A percentile compares a stretch with the other conserved stretches of the same genome.
phyloP scores from a whole-genome alignment of 352 stramenopile species.

The Phytopythium aichiense region DNA sequence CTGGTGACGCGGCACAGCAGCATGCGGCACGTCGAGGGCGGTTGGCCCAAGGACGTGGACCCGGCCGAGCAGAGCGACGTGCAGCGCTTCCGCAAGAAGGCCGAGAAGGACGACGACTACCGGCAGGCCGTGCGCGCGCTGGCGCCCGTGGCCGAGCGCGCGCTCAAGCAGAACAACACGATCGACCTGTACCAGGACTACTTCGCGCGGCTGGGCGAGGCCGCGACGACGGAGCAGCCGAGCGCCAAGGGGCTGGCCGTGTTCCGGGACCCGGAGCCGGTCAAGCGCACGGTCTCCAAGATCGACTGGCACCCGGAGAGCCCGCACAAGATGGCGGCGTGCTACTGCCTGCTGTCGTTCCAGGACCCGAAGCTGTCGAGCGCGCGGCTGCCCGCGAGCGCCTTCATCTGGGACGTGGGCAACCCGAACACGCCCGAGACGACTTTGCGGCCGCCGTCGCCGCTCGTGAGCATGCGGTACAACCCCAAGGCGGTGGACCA shows the following conservation, averaged over 20 bases:
- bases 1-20: constrained; percentile 91
- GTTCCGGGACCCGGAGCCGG: constrained; percentile 93
- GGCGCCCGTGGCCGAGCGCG: constrained; percentile 88
- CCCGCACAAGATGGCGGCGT: constrained; percentile 95
- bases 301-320: constrained; percentile 98
- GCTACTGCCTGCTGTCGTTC: constrained; percentile 95
- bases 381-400: constrained; percentile 71
- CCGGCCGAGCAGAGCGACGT: constrained; percentile 95
- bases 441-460: constrained; percentile 86
- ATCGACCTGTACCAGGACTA: constrained; percentile 98
- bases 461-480: constrained; percentile 92
- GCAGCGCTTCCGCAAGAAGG: constrained; percentile 95
- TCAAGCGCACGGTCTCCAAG: constrained; percentile 93
- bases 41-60: constrained; percentile 98
- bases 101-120: constrained; percentile 97
- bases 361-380: constrained; percentile 92
- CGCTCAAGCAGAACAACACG: constrained; percentile 97
- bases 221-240: constrained; percentile 92
- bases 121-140: constrained; percentile 93
- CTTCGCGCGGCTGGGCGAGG: constrained; percentile 90
- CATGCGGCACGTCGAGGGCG: constrained; percentile 95
- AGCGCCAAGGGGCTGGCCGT: constrained; percentile 96
- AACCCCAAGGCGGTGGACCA: constrained; percentile 96
- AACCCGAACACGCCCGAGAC: constrained; percentile 97
- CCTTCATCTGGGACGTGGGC: constrained; percentile 97